phyloP scores from a whole-genome alignment of 2,329 filamentous ascomycete species.

The Fusarium sp. region DNA sequence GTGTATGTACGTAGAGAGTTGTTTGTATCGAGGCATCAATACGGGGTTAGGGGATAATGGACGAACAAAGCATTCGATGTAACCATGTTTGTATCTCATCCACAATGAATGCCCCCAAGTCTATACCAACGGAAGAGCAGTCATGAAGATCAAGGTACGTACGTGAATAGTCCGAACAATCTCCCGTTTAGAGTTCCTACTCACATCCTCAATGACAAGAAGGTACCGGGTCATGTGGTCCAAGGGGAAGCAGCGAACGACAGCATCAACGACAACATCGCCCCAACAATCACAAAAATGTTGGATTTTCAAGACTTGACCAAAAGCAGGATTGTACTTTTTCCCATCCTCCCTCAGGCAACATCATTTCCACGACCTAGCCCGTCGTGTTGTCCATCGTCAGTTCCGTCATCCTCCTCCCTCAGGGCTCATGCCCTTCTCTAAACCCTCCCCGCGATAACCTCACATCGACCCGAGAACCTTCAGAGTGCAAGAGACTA shows the following conservation, averaged over 20 bases:
- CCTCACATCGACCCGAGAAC: neutral
- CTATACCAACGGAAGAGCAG: slow-evolving; percentile 9
- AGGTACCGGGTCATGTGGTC: neutral
- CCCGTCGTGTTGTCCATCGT: neutral
- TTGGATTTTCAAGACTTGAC: neutral
- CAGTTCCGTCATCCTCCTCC: neutral
- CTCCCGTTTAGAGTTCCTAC: neutral
- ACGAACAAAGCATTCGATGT: neutral
- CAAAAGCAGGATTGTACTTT: too few relatives aligned
- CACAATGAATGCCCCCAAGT: neutral
- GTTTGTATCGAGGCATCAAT: slow-evolving; percentile 22
- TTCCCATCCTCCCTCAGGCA: neutral
- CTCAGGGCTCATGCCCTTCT: neutral
- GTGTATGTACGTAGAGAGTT: neutral
- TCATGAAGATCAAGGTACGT: neutral
- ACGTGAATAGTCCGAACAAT: neutral
- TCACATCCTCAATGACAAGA: neutral
- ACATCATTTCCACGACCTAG: neutral
- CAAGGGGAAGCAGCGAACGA: neutral
- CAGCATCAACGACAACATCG: neutral
- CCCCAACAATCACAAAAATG: neutral
- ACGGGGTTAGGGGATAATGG: neutral
- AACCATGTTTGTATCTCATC: neutral
- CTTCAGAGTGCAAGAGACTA: neutral
- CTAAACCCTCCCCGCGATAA: neutral